phyloP scores from a whole-genome alignment of 2,329 filamentous ascomycete species.

The Stenocarpella maydis region DNA sequence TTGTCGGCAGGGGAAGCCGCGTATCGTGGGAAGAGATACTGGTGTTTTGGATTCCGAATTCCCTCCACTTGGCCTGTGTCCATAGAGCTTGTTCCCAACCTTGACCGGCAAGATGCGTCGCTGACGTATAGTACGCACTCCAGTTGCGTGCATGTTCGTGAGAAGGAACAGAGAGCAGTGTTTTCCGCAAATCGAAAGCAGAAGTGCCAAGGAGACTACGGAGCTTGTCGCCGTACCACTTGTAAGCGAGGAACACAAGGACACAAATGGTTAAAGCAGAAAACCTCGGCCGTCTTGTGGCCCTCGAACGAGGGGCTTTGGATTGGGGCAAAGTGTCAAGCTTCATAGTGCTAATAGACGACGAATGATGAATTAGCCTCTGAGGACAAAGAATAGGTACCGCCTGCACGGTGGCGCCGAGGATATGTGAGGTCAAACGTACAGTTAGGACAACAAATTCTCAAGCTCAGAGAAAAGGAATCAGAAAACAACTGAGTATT shows the following conservation, averaged over 20 bases:
- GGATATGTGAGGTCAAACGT: not conserved
- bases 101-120: not conserved
- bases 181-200: not conserved
- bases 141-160: not conserved
- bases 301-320: not conserved
- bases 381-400: not conserved
- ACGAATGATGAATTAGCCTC: not conserved
- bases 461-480: not conserved
- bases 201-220: not conserved
- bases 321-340: not conserved
- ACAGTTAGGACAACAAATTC: not conserved
- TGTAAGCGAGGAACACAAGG: not conserved
- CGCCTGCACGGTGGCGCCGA: too few species aligned
- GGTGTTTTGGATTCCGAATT: not conserved
- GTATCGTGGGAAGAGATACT: not conserved
- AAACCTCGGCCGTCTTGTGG: not conserved
- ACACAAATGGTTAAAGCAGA: not conserved
- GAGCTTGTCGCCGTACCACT: not conserved
- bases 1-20: not conserved
- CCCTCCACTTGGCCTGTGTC: not conserved
- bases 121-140: not conserved
- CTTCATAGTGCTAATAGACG: not conserved
- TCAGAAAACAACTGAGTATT: not conserved
- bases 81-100: not conserved
- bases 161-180: not conserved